Base-by-base conservation (phyloP, 2,329 filamentous ascomycete genomes). In the Alternaria panax region DNA sequence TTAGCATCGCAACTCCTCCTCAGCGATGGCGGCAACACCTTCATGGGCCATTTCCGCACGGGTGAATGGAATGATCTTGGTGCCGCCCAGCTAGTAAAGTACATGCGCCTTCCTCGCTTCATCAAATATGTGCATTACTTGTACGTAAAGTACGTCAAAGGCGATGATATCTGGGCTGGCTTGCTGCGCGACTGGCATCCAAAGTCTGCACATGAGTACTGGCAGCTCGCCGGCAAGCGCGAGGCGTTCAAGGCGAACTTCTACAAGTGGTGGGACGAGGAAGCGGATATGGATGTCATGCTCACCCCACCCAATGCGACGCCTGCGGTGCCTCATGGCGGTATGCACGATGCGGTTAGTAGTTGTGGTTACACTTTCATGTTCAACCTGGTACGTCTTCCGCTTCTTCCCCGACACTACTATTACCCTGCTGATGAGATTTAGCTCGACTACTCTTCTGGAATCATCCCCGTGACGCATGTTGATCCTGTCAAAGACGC, bases 301-400 rank as follows among this genome's bases (percentile, higher is more conserved):
- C 79, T 97, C 32, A 88, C 90, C 9, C 90, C 91, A n/a, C 92
- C 90, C 0, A 97, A 97, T 75, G 92, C 93, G 0, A 96, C 92
- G 0, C 93, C 93, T 1, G 93, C 93, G 0, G 87, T 96, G 4
- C 93, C 93, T 1, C 93, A 96, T 74, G 87, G 89, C 46, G 93
- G 88, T 0, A 97, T 97, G 92, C 87, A 87, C 66, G 89, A 94
- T 69, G 92, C 92, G 3, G 88, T 95, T 43, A 91, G 90, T 63
- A 92, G 89, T 66, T 97, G 93, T 71, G 93, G 92, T 1, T 97
- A 98, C 74, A 97, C 93, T 0, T 97, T 97, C 75, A 79, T 97
- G 56, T 98, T 95, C 81, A 97, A 97, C 70, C 66, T 97, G 71
- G 89, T 91, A 80, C 78, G 87, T 80, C 7, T 41, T n/a, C 3